Percentiles rank a stretch among this genome's conserved stretches.
phyloP scores from a whole-genome alignment of 179 eudicot genomes.

The Heliamphora pulchella region DNA sequence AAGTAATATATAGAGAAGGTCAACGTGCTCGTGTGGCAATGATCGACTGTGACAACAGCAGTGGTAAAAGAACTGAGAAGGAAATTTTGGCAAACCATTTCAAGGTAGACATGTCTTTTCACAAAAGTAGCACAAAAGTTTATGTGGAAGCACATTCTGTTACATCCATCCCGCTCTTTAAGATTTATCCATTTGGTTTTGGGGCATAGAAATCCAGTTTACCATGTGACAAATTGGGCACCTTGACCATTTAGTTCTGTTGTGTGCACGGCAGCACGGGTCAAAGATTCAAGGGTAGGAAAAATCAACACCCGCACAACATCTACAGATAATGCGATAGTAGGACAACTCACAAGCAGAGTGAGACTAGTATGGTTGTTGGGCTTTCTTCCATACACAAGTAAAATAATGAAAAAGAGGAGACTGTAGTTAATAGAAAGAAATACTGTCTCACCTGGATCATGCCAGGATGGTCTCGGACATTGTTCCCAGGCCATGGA shows the following conservation, averaged over 20 bases:
- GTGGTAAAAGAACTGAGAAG: background rate
- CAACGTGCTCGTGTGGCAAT: background rate
- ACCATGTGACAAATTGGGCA: background rate
- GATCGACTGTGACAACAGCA: background rate
- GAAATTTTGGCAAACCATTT: background rate
- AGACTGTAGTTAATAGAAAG: background rate
- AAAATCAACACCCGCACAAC: background rate
- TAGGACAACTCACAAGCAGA: background rate
- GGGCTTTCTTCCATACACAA: background rate
- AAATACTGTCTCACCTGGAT: conserved; percentile 53
- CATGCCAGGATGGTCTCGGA: conserved; percentile 97
- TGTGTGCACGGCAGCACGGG: too few species aligned
- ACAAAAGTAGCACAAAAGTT: background rate
- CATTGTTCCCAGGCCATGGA: conserved; percentile 87
- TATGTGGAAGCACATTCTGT: background rate
- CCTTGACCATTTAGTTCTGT: background rate
- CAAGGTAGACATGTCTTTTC: background rate
- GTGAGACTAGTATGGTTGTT: background rate
- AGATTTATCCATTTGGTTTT: background rate
- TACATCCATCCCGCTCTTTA: background rate
- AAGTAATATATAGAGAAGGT: background rate
- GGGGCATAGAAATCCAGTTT: too few species aligned
- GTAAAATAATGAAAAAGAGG: background rate
- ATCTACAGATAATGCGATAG: background rate
- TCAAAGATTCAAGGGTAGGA: background rate